phyloP scores from a whole-genome alignment of 192 early-diverging fungal genomes.

The Neocallimastix lanati region DNA sequence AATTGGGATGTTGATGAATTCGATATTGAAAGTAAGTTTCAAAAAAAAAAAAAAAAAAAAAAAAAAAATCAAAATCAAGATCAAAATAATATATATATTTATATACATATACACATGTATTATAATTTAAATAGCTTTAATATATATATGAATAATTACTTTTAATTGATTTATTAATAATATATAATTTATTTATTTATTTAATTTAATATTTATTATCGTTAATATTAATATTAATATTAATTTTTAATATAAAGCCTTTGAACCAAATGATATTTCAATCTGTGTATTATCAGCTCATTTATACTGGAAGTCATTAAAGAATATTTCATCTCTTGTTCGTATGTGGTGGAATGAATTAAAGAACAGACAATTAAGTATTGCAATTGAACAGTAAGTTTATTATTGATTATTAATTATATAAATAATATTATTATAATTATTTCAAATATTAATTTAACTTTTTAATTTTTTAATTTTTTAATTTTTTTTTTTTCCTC shows the following conservation, averaged over 20 bases:
- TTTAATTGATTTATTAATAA: too few relatives aligned
- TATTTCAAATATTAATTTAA: too few relatives aligned
- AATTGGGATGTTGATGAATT: constrained; percentile 47
- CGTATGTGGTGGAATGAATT: constrained; percentile 64
- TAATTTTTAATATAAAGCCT: constrained; percentile 7
- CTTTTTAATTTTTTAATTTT: too few relatives aligned
- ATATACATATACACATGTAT: not conserved
- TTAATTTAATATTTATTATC: constrained; percentile 5
- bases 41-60: too few relatives aligned
- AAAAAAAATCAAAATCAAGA: too few relatives aligned
- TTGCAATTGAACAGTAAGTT: constrained; percentile 46
- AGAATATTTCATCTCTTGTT: constrained; percentile 46
- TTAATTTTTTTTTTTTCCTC: too few relatives aligned
- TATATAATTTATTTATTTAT: not conserved
- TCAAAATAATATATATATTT: too few relatives aligned
- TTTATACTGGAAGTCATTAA: constrained; percentile 44
- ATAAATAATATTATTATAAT: too few relatives aligned
- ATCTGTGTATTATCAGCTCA: constrained; percentile 42
- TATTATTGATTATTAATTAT: not conserved
- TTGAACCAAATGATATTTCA: constrained; percentile 38
- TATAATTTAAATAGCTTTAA: too few relatives aligned
- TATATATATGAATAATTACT: too few relatives aligned
- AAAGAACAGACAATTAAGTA: constrained; percentile 51
- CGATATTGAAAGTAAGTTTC: constrained; percentile 25
- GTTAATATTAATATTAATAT: not conserved